phyloP scores from a whole-genome alignment of 2,329 filamentous ascomycete genomes.

The Ophiostoma novo-ulmi region DNA sequence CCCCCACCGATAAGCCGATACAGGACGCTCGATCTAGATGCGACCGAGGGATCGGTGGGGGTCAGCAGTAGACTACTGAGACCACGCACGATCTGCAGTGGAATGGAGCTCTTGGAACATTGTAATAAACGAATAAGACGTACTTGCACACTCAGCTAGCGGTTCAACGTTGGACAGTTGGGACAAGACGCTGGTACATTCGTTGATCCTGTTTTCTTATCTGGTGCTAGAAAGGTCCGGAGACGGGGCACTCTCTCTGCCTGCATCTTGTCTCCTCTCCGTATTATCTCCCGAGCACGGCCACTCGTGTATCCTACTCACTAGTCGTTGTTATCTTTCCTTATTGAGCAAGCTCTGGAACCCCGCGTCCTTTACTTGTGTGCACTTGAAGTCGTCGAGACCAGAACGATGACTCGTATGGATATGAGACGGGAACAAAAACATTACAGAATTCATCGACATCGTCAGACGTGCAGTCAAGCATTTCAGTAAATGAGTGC shows the following conservation, averaged over 20 bases:
- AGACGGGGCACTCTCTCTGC: not conserved
- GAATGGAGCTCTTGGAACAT: not conserved
- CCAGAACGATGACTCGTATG: too few species aligned
- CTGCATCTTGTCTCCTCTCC: not conserved
- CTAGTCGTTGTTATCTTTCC: not conserved
- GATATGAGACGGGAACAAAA: not conserved
- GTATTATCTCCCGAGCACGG: not conserved
- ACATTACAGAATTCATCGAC: not conserved
- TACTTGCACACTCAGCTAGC: not conserved
- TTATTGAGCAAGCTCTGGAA: not conserved
- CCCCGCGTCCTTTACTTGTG: too few species aligned
- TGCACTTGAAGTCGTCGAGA: too few species aligned
- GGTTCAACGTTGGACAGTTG: not conserved
- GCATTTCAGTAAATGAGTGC: too few species aligned
- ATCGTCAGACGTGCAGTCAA: not conserved
- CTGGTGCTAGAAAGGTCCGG: not conserved
- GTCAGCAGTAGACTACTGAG: not conserved
- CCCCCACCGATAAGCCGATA: slow-evolving; percentile 11
- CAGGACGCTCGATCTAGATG: slow-evolving; percentile 3
- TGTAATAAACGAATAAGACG: not conserved
- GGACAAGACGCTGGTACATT: not conserved
- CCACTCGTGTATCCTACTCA: not conserved
- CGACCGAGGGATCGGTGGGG: slow-evolving; percentile 4
- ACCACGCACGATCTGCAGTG: not conserved
- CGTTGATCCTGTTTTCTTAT: slow-evolving; percentile 9